Evolutionary conservation across 257 asterid species (phyloP).

Genomic region (Ilex asprella): DNA sequence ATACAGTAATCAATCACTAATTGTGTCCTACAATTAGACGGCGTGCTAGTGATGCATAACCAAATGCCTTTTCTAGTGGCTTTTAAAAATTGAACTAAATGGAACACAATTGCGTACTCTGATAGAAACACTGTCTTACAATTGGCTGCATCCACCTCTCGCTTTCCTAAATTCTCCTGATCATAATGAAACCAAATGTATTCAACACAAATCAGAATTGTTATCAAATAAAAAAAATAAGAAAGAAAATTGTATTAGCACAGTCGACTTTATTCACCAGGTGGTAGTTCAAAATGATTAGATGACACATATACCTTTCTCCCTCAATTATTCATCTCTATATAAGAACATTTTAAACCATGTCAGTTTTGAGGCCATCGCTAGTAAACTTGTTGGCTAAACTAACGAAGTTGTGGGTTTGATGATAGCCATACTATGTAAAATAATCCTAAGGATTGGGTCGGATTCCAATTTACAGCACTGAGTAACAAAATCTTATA

Average conservation of each 20-base stretch:
- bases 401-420: too few species aligned
- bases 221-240: not conserved
- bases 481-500: not conserved
- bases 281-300: not conserved
- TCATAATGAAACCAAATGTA: constrained; percentile 10
- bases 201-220: not conserved
- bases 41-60: not conserved
- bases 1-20: too few species aligned
- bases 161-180: constrained; percentile 65
- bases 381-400: too few species aligned
- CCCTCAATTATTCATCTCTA: too few species aligned
- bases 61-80: not conserved
- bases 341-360: too few species aligned
- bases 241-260: not conserved
- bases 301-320: too few species aligned
- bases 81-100: not conserved
- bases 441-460: too few species aligned
- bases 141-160: constrained; percentile 84
- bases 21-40: too few species aligned
- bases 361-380: too few species aligned
- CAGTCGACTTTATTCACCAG: not conserved
- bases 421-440: too few species aligned
- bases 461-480: too few species aligned
- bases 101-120: constrained; percentile 42
- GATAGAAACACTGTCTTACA: constrained; percentile 92